Base-by-base conservation (phyloP, 2,329 filamentous ascomycete species). In the Colletotrichum scovillei region DNA sequence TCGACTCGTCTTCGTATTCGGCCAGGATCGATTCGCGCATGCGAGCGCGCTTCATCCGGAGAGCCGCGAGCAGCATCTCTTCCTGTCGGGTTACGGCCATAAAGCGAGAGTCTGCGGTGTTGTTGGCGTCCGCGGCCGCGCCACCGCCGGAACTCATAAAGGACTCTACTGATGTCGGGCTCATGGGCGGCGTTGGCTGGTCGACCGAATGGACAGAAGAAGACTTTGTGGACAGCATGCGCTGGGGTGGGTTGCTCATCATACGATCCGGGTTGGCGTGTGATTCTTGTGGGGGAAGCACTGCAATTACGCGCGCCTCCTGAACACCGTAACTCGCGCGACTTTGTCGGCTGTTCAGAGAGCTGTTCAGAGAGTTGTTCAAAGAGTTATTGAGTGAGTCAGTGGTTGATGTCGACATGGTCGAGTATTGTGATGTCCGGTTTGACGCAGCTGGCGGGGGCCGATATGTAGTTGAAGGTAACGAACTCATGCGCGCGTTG, bases 81-180 rank as follows among this genome's bases (percentile, higher is more conserved):
- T 91, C 89, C 74, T 90, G 88, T 4, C 83, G 85, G 0, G 88
- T 90, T 22, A 91, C 88, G 1, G 88, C 87, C 86, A 91, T 90
- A 67, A 90, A 82, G 1, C 88, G 85, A 30, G 81, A 81, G 53
- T 84, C 79, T 32, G 81, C 80, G 42, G 82, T 79, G 22, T 74
- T 77, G 11, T 77, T 75, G 2, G 76, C 76, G 55, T 84, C 80
- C 0, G 85, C 85, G 2, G 83, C 84, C 12, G 85, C 85, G 2
- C 83, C 84, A 14, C 79, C 79, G 0, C 79, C 79, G 0, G 83
- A 81, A 46, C 84, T 83, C 19, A 86, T 80, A 72, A 84, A 87
- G 63, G 87, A 87, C 66, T 90, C 88, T 4, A 87, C 80, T 7
- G 86, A 89, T 2, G 83, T 84, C 0, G 89, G 89, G 35, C 88